Evolutionary conservation across 192 early-diverging fungal species (phyloP), one percentile per base, ranked within the genome.

Genomic region (Mortierella hygrophila): DNA sequence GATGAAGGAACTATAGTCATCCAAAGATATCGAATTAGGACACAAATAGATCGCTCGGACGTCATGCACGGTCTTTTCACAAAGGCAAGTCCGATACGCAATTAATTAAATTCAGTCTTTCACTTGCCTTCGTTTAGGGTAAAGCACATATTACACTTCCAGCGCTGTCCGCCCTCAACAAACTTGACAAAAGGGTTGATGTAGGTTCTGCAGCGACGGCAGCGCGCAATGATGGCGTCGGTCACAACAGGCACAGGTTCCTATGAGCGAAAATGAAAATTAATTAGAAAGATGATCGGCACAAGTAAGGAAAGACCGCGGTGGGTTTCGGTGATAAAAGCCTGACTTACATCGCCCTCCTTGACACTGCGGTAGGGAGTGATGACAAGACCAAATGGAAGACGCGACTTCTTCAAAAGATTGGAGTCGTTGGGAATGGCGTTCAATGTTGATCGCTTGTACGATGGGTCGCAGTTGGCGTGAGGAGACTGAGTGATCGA

Each of bases 141-240:
- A 71, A 92, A 94, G 88, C 98, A 99, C 90, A 98, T 89, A 85
- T 98, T 98, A 88, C 98, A 99, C 88, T 94, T 95, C 98, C 98
- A 99, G 52, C 96, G 91, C 54, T 96, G 95, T 21, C 97, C 98
- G 68, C 97, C 96, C 75, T 99, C 98, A 4, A 96, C 94, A 92
- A 98, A 99, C 68, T 93, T 93, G 11, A 98, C 95, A 89, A 95
- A 99, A 41, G 98, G 98, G 77, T 98, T 98, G 85, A 99, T 97
- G 77, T 99, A 99, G 6, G 96, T 95, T 76, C 98, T 91, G 89
- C 98, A 99, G 11, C 97, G 90, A 46, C 97, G 91, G 90, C 98
- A 99, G 44, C 98, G 93, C 65, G 97, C 96, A 90, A 99, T 97
- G 70, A 94, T 91, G 38, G 92, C 91, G 70, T 97, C 95, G 21